Conservation (phyloP, 108 stramenopile species). For the Craspedostauros australis region DNA sequence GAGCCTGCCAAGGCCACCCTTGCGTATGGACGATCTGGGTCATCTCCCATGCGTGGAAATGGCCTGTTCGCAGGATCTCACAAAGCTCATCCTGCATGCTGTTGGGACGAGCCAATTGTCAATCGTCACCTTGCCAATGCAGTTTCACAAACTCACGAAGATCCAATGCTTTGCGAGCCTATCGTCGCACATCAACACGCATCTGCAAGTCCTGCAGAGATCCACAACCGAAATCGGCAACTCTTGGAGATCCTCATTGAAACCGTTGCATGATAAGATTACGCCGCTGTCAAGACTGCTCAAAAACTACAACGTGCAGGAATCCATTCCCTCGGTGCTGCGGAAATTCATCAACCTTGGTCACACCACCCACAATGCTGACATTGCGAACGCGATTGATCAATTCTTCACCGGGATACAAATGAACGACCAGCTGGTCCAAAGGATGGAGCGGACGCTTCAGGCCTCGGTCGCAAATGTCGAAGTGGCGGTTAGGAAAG, state of each 20-base stretch:
- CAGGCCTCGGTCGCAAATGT: slow-evolving; percentile 57
- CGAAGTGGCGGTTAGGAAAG: slow-evolving; percentile 45
- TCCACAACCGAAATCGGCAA: slow-evolving; percentile 29
- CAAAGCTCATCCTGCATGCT: no score
- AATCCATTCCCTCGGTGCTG: slow-evolving; percentile 26
- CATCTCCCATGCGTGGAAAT: no score
- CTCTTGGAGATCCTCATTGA: slow-evolving; percentile 59
- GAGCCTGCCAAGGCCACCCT: no score
- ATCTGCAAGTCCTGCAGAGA: slow-evolving; percentile 32
- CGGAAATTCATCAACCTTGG: slow-evolving; percentile 69
- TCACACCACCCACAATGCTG: slow-evolving; percentile 35
- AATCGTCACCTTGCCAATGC: background rate
- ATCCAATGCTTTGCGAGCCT: no score
- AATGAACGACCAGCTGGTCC: slow-evolving; percentile 76
- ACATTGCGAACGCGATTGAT: slow-evolving; percentile 70
- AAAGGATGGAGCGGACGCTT: slow-evolving; percentile 45
- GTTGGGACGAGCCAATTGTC: no score
- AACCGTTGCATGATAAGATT: slow-evolving; percentile 69
- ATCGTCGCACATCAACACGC: slow-evolving; percentile 46
- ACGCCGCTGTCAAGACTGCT: slow-evolving; percentile 38
- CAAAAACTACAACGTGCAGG: slow-evolving; percentile 50
- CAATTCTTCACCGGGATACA: slow-evolving; percentile 76
- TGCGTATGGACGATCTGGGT: no score
- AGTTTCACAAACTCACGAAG: background rate
- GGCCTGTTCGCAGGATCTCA: no score